Percentiles rank a stretch among this genome's conserved stretches.
These are phyloP conservation scores for Penicillium robsamsonii DNA, from an alignment of 495 filamentous ascomycete genomes.

Conservation along the genomic window DNA sequence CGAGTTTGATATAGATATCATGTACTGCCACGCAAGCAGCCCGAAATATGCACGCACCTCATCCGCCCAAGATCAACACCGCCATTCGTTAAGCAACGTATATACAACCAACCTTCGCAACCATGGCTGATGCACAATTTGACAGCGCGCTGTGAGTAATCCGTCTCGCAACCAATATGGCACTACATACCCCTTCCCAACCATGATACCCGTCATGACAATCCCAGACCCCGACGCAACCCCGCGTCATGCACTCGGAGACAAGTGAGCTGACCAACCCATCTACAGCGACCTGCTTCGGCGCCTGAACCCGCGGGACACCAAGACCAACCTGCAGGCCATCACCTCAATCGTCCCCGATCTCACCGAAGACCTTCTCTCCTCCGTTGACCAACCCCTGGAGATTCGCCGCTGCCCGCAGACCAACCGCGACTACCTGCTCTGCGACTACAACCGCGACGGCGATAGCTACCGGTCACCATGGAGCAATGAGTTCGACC, in stretches of 20 bases:
- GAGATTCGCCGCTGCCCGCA: constrained; percentile 79
- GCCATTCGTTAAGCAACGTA: constrained; percentile 20
- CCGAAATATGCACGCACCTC: constrained; percentile 37
- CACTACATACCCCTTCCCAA: neutral
- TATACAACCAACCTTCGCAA: constrained; percentile 24
- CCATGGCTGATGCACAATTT: constrained; percentile 57
- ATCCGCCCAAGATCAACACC: constrained; percentile 32
- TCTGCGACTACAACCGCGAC: constrained; percentile 99
- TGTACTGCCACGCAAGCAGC: constrained; percentile 24
- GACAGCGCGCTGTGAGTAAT: constrained; percentile 61
- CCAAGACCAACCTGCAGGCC: constrained; percentile 74
- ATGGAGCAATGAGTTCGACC: constrained; percentile 98
- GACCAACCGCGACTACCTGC: constrained; percentile 90
- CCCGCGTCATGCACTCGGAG: constrained; percentile 26
- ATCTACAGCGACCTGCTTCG: constrained; percentile 87
- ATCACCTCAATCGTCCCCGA: constrained; percentile 85
- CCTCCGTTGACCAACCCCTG: constrained; percentile 94
- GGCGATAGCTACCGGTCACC: constrained; percentile 95
- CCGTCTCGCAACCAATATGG: neutral
- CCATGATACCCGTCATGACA: constrained; percentile 9
- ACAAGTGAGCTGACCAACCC: constrained; percentile 27
- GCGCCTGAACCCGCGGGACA: constrained; percentile 91
- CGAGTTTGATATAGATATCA: neutral
- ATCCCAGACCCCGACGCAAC: constrained; percentile 26
- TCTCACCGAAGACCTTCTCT: constrained; percentile 95